Conservation (phyloP, 768 basidiomycete genomes). For the Rhodotorula paludigena region DNA sequence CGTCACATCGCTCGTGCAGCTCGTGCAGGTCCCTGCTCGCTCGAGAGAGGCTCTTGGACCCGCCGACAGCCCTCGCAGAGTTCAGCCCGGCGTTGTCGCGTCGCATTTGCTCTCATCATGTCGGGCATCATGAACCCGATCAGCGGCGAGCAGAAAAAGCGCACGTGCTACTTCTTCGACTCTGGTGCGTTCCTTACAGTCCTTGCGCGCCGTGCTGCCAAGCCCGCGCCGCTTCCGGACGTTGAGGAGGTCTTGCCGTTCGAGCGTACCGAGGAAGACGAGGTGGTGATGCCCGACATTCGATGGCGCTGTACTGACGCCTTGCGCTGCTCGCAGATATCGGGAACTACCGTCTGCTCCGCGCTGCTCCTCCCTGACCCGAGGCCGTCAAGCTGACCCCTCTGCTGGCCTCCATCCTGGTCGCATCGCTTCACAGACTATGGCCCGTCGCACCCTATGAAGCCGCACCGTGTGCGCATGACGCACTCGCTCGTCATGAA, state of each 20-base stretch:
- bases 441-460: conserved; percentile 33
- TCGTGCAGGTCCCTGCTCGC: no score
- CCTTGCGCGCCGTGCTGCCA: no score
- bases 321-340: conserved; percentile 55
- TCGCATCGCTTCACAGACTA: conserved; percentile 1
- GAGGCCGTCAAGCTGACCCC: conserved; percentile 59
- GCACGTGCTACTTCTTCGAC: conserved; percentile 97
- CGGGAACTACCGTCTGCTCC: conserved; percentile 73
- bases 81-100: no score
- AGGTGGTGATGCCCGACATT: no score
- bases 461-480: conserved; percentile 94
- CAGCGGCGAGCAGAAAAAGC: conserved; percentile 27
- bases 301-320: no score
- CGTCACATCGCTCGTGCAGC: no score
- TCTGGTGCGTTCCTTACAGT: conserved; percentile 53
- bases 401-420: no score
- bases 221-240: no score
- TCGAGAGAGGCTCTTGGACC: no score
- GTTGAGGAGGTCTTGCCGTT: no score
- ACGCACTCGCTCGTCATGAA: conserved; percentile 99
- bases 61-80: no score
- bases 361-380: background rate
- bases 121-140: conserved; percentile 35
- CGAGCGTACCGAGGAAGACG: background rate
- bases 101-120: background rate